Base-by-base conservation (phyloP, 2,329 filamentous ascomycete species). In the Aureobasidium subglaciale region DNA sequence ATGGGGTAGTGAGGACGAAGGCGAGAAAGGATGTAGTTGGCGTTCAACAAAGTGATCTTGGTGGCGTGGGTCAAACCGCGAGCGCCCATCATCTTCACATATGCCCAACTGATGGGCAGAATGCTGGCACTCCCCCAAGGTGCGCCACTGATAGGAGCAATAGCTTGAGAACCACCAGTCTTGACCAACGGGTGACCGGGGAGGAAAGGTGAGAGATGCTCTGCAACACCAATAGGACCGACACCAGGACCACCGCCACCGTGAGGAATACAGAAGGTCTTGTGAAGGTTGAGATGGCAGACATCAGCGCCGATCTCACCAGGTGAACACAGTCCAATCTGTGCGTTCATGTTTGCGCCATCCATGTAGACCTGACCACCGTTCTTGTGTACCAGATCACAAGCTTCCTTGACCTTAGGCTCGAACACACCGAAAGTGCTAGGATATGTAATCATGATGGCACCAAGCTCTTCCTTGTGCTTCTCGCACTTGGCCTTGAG, bases 281-380 rank as follows among this genome's bases (percentile, higher is more conserved):
- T 97, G 82, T 97, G 92, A 38, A 97, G 80, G 73, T 97, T 97
- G 58, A 97, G 78, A 75, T 96, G 92, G 80, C 92, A 97, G 35
- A 96, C 91, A 69, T 97, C 92, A 27, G 92, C 92, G 18, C 92
- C 92, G 62, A 97, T 95, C 70, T 95, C 90, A 35, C 92, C 92
- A 1, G 92, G 92, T 0, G 90, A 95, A 76, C 90, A 96, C 10
- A 97, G 81, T 11, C 92, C 92, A 61, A 97, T 96, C 72, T 97
- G 92, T 16, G 92, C 92, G 68, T 96, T 97, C 90, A 96, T 93
- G 76, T 97, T 97, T 62, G 92, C 92, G 45, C 92, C 92, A 68
- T 97, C 92, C 92, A 97, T 96, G 77, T 96, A 97, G 15, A 97
- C 92, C 68, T 95, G 89, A 9, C 92, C 92, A 52, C 92, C 92